Evolutionary conservation across 2,329 filamentous ascomycete species (phyloP).

Genomic region (Xylaria sp.): DNA sequence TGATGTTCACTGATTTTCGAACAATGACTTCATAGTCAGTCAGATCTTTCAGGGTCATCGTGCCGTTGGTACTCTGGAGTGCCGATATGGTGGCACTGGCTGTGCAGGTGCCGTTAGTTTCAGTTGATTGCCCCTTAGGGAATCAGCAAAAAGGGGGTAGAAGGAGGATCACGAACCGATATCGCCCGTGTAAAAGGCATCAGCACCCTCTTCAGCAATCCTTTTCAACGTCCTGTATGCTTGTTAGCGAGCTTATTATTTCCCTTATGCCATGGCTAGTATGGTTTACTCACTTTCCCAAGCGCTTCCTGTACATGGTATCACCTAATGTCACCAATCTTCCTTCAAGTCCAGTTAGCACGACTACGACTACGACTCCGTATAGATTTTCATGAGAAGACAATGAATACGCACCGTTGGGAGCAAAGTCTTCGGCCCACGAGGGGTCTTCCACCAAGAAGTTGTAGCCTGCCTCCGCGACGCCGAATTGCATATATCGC

Average conservation of each 20-base stretch:
- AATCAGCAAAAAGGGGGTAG: neutral
- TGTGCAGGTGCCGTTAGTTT: slow-evolving; percentile 31
- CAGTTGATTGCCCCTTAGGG: neutral
- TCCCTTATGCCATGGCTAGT: slow-evolving; percentile 14
- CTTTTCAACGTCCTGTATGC: slow-evolving; percentile 60
- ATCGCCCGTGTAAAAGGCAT: slow-evolving; percentile 68
- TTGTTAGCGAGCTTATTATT: slow-evolving; percentile 22
- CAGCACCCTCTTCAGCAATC: slow-evolving; percentile 66
- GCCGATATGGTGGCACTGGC: slow-evolving; percentile 68
- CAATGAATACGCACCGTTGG: slow-evolving; percentile 47
- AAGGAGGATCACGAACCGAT: slow-evolving; percentile 42
- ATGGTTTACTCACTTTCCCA: slow-evolving; percentile 47
- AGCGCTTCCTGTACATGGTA: slow-evolving; percentile 72
- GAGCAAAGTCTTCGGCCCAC: slow-evolving; percentile 86
- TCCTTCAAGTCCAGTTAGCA: slow-evolving; percentile 32
- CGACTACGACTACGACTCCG: neutral
- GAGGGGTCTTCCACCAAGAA: slow-evolving; percentile 70
- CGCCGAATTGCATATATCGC: slow-evolving; percentile 60
- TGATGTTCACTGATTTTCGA: slow-evolving; percentile 56
- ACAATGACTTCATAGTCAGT: slow-evolving; percentile 62
- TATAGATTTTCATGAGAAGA: neutral
- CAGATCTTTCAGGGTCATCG: slow-evolving; percentile 49
- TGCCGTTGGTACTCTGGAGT: slow-evolving; percentile 67
- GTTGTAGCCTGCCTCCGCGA: slow-evolving; percentile 36
- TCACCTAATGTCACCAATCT: slow-evolving; percentile 67